Conservation (phyloP, 2,329 filamentous ascomycete genomes). For the Orbilia oligospora region DNA sequence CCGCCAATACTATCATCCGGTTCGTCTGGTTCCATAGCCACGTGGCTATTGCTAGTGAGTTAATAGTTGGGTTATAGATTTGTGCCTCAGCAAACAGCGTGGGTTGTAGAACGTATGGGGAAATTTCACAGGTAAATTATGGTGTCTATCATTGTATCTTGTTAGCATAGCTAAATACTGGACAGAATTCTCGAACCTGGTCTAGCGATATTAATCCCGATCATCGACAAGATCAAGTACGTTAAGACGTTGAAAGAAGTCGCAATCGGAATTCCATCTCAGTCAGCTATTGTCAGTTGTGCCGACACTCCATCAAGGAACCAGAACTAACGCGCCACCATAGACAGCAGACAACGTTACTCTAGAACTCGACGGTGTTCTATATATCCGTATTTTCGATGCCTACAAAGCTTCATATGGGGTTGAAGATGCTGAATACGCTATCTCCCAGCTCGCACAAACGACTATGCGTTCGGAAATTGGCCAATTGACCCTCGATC, state of each 20-base stretch:
- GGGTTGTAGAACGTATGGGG: constrained; percentile 99
- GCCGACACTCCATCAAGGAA: background rate
- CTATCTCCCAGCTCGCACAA: constrained; percentile 96
- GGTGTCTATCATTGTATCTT: background rate
- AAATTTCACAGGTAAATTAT: constrained; percentile 80
- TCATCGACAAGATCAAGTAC: constrained; percentile 96
- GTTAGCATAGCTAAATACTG: background rate
- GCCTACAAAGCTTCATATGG: constrained; percentile 99
- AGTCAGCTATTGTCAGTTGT: constrained; percentile 81
- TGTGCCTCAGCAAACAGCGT: constrained; percentile 99
- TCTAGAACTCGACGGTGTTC: constrained; percentile 91
- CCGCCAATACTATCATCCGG: constrained; percentile 92
- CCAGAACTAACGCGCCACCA: background rate
- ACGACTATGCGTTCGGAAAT: constrained; percentile 99
- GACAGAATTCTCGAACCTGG: constrained; percentile 84
- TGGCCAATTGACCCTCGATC: constrained; percentile 93
- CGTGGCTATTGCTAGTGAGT: background rate
- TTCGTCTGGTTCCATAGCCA: constrained; percentile 21
- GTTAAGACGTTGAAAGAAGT: constrained; percentile 97
- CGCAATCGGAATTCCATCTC: constrained; percentile 95
- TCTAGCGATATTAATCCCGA: constrained; percentile 87
- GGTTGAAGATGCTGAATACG: constrained; percentile 98
- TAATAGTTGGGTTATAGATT: constrained; percentile 70
- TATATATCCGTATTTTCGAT: constrained; percentile 97
- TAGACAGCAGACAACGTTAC: constrained; percentile 95